A percentile compares a stretch with the other conserved stretches of the same genome.
These are phyloP conservation scores for Syncephalis plumigaleata DNA, from an alignment of 371 early-diverging fungal genomes.

Conservation along the genomic window DNA sequence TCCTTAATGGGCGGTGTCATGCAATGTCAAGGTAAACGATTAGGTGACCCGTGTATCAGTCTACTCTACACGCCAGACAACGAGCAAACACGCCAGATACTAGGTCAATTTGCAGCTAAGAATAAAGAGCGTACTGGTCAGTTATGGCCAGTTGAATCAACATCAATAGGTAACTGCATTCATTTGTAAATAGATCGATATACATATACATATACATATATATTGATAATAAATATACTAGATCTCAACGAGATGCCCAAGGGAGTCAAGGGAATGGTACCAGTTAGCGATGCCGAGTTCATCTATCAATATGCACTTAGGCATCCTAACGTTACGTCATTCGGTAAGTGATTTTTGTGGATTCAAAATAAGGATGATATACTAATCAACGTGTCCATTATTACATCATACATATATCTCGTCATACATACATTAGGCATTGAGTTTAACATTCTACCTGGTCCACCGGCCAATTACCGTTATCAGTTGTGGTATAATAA, in stretches of 20 bases:
- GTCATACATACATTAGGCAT: constrained; percentile 13
- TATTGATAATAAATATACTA: neutral
- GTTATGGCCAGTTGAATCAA: constrained; percentile 1
- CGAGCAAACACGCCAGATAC: constrained; percentile 17
- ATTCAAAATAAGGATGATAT: neutral
- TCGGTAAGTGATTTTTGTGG: constrained; percentile 16
- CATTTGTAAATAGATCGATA: constrained; percentile 7
- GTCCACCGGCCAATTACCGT: constrained; percentile 25
- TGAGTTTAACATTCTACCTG: constrained; percentile 14
- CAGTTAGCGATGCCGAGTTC: constrained; percentile 28
- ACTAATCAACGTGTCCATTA: too few relatives aligned
- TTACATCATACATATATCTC: too few relatives aligned
- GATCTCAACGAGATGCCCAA: constrained; percentile 18
- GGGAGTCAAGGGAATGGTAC: constrained; percentile 24
- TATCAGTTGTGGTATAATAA: constrained; percentile 58
- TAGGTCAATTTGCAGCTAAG: constrained; percentile 19
- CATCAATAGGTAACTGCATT: neutral
- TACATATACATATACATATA: constrained; percentile 8
- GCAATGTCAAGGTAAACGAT: constrained; percentile 27
- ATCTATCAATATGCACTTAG: constrained; percentile 40
- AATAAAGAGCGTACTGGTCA: constrained; percentile 21
- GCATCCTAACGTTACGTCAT: constrained; percentile 39
- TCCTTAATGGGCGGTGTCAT: constrained; percentile 7
- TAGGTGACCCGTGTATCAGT: constrained; percentile 30
- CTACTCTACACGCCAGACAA: constrained; percentile 39